These are phyloP conservation scores for Zostera marina DNA, from an alignment of 116 monocot species.

Conservation along the genomic window DNA sequence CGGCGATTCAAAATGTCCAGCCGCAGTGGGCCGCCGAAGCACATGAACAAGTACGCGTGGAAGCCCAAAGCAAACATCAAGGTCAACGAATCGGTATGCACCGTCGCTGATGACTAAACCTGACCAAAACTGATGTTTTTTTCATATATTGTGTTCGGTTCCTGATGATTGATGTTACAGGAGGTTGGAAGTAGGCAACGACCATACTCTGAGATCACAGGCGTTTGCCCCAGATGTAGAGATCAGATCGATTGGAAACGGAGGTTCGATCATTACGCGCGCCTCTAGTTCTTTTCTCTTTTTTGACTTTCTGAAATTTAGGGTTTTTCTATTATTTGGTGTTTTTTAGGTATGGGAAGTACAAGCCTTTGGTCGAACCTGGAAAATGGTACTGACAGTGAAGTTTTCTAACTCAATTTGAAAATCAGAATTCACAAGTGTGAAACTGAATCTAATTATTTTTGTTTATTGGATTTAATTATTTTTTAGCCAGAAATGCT, in stretches of 20 bases:
- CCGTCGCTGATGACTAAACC: not conserved
- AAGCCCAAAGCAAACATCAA: slow-evolving; percentile 57
- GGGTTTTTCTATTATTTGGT: slow-evolving; percentile 2
- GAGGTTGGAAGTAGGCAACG: slow-evolving; percentile 57
- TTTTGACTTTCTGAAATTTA: not conserved
- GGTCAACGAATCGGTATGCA: slow-evolving; percentile 63
- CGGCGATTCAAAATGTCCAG: slow-evolving; percentile 23
- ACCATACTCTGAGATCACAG: slow-evolving; percentile 69
- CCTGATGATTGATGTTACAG: slow-evolving; percentile 10
- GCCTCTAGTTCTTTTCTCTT: not conserved
- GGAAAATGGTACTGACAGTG: slow-evolving; percentile 72
- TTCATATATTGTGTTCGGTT: not conserved
- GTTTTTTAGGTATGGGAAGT: slow-evolving; percentile 71
- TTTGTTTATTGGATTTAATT: not conserved
- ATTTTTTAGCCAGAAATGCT: slow-evolving; percentile 60
- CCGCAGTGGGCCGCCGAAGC: slow-evolving; percentile 70
- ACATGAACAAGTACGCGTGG: slow-evolving; percentile 79
- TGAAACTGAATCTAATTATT: no score
- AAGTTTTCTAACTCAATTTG: not conserved
- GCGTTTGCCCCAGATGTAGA: slow-evolving; percentile 69
- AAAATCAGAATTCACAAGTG: no score
- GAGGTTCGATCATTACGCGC: slow-evolving; percentile 15
- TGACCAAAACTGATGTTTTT: not conserved
- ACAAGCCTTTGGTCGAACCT: slow-evolving; percentile 76
- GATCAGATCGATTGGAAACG: slow-evolving; percentile 97